Conservation (phyloP, 805 yeast genomes). For the Saccharomycopsis oosterbeekiorum region DNA sequence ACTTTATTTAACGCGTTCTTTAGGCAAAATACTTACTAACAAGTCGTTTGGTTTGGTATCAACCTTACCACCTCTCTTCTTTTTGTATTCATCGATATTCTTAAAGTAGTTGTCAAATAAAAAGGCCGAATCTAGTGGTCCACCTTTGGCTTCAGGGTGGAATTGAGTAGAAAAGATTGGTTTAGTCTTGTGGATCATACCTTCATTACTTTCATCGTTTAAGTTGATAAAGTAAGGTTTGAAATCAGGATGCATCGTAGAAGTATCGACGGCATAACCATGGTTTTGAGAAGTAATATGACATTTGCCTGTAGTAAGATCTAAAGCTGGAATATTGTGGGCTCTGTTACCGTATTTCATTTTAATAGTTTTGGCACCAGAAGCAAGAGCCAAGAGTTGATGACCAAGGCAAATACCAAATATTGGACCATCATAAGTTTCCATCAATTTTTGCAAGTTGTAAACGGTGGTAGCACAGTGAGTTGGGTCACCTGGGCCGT, state of each 20-base stretch:
- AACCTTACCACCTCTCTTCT: slow-evolving; percentile 27
- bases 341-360: slow-evolving; percentile 98
- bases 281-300: slow-evolving; percentile 98
- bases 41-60: slow-evolving; percentile 36
- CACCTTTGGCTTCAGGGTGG: slow-evolving; percentile 99
- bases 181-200: slow-evolving; percentile 78
- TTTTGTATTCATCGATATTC: slow-evolving; percentile 51
- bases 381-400: slow-evolving; percentile 89
- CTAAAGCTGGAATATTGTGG: slow-evolving; percentile 94
- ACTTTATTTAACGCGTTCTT: slow-evolving; percentile 45
- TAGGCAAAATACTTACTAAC: slow-evolving; percentile 53
- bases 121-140: slow-evolving; percentile 88
- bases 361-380: slow-evolving; percentile 88
- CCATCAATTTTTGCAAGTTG: slow-evolving; percentile 64
- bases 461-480: slow-evolving; percentile 73
- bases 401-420: slow-evolving; percentile 98
- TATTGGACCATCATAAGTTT: slow-evolving; percentile 64
- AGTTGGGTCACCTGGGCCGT: slow-evolving; percentile 98
- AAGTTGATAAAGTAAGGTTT: slow-evolving; percentile 84
- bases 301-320: slow-evolving; percentile 81
- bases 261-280: slow-evolving; percentile 91
- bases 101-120: slow-evolving; percentile 84
- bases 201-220: slow-evolving; percentile 95
- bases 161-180: slow-evolving; percentile 97
- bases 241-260: slow-evolving; percentile 66